Percentiles rank a stretch among this genome's conserved stretches.
These are phyloP conservation scores for Suillus placidus DNA, from an alignment of 768 basidiomycete genomes.

Conservation along the genomic window DNA sequence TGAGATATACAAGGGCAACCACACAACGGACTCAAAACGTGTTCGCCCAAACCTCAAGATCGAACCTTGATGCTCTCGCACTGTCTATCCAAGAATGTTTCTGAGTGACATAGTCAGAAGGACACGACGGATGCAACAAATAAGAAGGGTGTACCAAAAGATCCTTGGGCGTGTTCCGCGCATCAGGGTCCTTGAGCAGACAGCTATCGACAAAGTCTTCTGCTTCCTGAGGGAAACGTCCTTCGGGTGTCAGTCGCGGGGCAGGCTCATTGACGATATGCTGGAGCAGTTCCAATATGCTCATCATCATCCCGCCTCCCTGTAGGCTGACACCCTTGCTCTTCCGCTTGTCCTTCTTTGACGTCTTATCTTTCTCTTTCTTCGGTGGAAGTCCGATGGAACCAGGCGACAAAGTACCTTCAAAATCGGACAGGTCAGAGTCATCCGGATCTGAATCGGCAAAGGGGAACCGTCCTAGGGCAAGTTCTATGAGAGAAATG, in stretches of 20 bases:
- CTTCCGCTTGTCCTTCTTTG: slow-evolving; percentile 82
- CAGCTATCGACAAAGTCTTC: slow-evolving; percentile 90
- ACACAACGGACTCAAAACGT: slow-evolving; percentile 52
- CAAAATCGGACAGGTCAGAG: slow-evolving; percentile 76
- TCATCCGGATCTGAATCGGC: slow-evolving; percentile 79
- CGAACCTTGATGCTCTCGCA: slow-evolving; percentile 59
- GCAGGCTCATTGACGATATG: slow-evolving; percentile 99
- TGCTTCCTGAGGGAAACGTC: slow-evolving; percentile 70
- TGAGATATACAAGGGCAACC: slow-evolving; percentile 14
- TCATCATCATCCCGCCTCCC: slow-evolving; percentile 97
- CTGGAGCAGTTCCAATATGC: slow-evolving; percentile 93
- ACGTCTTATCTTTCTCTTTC: slow-evolving; percentile 44
- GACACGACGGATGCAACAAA: slow-evolving; percentile 8
- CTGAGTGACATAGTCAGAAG: slow-evolving; percentile 37
- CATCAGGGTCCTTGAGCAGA: slow-evolving; percentile 86
- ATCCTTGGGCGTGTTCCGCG: slow-evolving; percentile 85
- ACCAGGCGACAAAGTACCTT: slow-evolving; percentile 77
- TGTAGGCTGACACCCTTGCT: slow-evolving; percentile 91
- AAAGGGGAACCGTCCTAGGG: slow-evolving; percentile 96
- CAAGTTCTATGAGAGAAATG: slow-evolving; percentile 95
- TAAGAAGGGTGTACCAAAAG: slow-evolving; percentile 58
- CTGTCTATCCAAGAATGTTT: slow-evolving; percentile 75
- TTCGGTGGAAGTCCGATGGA: slow-evolving; percentile 48
- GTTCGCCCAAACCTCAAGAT: slow-evolving; percentile 81
- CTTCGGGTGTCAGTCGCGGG: slow-evolving; percentile 78